These are phyloP conservation scores for Fusarium sp. DNA, from an alignment of 2,329 filamentous ascomycete species.

Conservation along the genomic window DNA sequence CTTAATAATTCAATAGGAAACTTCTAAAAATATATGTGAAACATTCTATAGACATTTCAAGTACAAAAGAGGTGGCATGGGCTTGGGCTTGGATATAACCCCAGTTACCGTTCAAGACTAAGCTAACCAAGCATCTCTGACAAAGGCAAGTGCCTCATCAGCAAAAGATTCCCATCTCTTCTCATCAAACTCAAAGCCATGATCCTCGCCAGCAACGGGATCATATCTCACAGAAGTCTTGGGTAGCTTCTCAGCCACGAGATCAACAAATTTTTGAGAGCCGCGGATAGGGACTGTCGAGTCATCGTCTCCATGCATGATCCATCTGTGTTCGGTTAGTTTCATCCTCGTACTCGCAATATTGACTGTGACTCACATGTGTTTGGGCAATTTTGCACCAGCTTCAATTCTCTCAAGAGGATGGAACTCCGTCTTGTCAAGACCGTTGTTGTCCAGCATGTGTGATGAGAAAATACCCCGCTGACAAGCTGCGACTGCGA, in stretches of 20 bases:
- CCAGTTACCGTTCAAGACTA: no score
- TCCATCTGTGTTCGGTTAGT: constrained; percentile 18
- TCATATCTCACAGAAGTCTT: constrained; percentile 27
- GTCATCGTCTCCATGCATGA: constrained; percentile 38
- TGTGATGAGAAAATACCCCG: constrained; percentile 26
- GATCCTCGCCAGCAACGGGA: constrained; percentile 24
- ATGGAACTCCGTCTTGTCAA: constrained; percentile 1
- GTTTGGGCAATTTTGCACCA: constrained; percentile 22
- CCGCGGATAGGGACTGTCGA: constrained; percentile 5
- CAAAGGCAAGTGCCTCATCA: constrained; percentile 26
- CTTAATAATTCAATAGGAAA: no score
- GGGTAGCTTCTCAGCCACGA: constrained; percentile 3
- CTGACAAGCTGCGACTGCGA: constrained; percentile 6
- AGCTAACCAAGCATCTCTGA: constrained; percentile 24
- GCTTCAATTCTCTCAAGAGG: constrained; percentile 28
- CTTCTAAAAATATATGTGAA: no score
- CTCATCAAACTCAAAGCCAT: constrained; percentile 37
- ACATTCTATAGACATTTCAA: no score
- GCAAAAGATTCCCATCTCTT: constrained; percentile 25
- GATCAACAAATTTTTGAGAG: constrained; percentile 12
- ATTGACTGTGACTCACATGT: constrained; percentile 9
- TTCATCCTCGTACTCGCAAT: rapidly evolving
- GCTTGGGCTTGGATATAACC: no score
- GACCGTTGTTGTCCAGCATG: constrained; percentile 20
- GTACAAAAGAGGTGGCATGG: no score